phyloP scores from a whole-genome alignment of 371 early-diverging fungal species.

The Fennellomyces sp. region DNA sequence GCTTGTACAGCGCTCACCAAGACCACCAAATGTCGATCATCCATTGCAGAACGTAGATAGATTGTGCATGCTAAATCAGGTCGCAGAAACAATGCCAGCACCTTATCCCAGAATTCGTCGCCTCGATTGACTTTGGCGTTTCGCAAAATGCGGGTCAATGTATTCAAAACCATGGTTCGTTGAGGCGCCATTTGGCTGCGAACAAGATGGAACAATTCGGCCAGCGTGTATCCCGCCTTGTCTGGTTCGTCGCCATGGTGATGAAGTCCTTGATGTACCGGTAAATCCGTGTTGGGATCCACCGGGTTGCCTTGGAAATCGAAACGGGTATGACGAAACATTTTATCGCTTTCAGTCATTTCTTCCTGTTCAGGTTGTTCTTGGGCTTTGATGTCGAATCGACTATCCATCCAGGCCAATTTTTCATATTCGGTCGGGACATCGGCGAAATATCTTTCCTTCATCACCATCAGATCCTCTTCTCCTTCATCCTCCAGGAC shows the following conservation, averaged over 20 bases:
- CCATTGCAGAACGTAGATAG: slow-evolving; percentile 67
- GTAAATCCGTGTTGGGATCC: slow-evolving; percentile 53
- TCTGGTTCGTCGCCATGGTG: slow-evolving; percentile 90
- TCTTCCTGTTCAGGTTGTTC: slow-evolving; percentile 12
- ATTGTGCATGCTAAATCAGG: slow-evolving; percentile 42
- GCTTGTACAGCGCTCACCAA: slow-evolving; percentile 56
- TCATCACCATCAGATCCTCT: slow-evolving; percentile 55
- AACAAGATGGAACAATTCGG: slow-evolving; percentile 79
- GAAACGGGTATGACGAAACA: slow-evolving; percentile 60
- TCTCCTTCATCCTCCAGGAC: slow-evolving; percentile 37
- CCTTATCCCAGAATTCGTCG: slow-evolving; percentile 12
- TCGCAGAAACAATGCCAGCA: slow-evolving; percentile 38
- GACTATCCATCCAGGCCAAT: slow-evolving; percentile 71
- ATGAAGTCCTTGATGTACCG: slow-evolving; percentile 75
- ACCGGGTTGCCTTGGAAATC: slow-evolving; percentile 77
- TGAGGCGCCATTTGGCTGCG: slow-evolving; percentile 87
- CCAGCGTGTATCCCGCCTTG: slow-evolving; percentile 85
- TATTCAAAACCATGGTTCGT: slow-evolving; percentile 71
- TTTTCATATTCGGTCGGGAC: slow-evolving; percentile 68
- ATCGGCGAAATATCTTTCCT: slow-evolving; percentile 55
- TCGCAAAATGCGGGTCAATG: slow-evolving; percentile 62
- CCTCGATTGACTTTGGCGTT: slow-evolving; percentile 38
- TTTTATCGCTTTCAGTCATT: slow-evolving; percentile 18
- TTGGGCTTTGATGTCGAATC: slow-evolving; percentile 16
- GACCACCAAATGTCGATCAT: slow-evolving; percentile 66